A percentile compares a stretch with the other conserved stretches of the same genome.
Conservation (phyloP, 805 yeast genomes). For the Geotrichum ghanense region DNA sequence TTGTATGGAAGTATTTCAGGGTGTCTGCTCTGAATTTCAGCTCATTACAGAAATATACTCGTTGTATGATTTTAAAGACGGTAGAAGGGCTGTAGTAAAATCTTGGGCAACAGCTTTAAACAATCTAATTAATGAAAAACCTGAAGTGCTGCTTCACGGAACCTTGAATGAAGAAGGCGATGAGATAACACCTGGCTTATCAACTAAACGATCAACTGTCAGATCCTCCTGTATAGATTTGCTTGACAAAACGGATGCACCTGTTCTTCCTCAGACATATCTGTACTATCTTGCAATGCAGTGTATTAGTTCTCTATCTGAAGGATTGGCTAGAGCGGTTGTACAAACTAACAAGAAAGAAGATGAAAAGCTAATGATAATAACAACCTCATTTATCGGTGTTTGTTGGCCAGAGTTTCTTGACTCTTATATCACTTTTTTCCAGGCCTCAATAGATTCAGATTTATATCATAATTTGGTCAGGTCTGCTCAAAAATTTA, state of each 20-base stretch:
- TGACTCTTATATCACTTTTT: constrained; percentile 35
- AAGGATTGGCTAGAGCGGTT: constrained; percentile 47
- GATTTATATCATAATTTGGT: constrained; percentile 58
- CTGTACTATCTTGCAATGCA: constrained; percentile 44
- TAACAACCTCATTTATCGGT: constrained; percentile 12
- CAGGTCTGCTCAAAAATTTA: constrained; percentile 64
- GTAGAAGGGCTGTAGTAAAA: constrained; percentile 47
- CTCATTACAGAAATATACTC: constrained; percentile 42
- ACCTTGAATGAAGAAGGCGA: neutral
- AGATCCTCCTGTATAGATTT: constrained; percentile 57
- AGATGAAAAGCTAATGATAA: constrained; percentile 5
- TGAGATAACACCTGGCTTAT: constrained; percentile 3
- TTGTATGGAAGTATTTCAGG: constrained; percentile 60
- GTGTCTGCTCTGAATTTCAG: constrained; percentile 44
- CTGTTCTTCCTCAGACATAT: constrained; percentile 53
- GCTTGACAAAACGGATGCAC: constrained; percentile 74
- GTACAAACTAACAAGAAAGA: constrained; percentile 13
- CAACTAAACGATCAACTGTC: constrained; percentile 28
- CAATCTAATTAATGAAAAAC: constrained; percentile 27
- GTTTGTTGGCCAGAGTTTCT: constrained; percentile 30
- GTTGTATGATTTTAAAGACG: constrained; percentile 49
- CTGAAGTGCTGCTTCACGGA: constrained; percentile 22
- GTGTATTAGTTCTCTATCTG: constrained; percentile 45
- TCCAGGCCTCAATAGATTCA: constrained; percentile 58
- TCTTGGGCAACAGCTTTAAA: constrained; percentile 40